Conservation (phyloP, 2,329 filamentous ascomycete genomes). For the Penicillium sp. region DNA sequence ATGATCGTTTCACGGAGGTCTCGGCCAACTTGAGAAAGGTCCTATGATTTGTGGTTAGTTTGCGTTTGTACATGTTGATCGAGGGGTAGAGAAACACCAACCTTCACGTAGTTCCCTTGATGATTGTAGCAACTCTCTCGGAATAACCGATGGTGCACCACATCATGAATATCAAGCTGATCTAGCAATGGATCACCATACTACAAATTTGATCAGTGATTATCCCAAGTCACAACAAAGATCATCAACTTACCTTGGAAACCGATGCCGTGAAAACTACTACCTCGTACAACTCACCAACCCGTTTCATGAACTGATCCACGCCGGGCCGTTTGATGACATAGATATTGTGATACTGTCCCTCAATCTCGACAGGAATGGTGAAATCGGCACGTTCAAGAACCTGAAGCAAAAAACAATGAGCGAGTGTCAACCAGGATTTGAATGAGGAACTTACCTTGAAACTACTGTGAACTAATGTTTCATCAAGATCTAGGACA, state of each 20-base stretch:
- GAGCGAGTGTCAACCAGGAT: not conserved
- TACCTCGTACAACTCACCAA: constrained; percentile 96
- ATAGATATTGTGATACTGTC: constrained; percentile 98
- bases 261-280: constrained; percentile 98
- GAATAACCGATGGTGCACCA: constrained; percentile 94
- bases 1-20: constrained; percentile 98
- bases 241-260: constrained; percentile 69
- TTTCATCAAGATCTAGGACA: constrained; percentile 94
- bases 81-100: constrained; percentile 23
- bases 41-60: constrained; percentile 46
- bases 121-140: constrained; percentile 99
- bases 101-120: constrained; percentile 98
- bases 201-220: constrained; percentile 45
- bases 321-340: constrained; percentile 99
- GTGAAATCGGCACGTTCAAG: constrained; percentile 98
- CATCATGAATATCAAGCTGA: constrained; percentile 94
- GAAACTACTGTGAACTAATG: constrained; percentile 96
- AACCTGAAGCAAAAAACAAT: constrained; percentile 60
- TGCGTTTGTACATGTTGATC: not conserved
- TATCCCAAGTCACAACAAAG: not conserved
- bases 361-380: constrained; percentile 97
- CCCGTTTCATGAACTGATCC: constrained; percentile 97
- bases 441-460: constrained; percentile 62
- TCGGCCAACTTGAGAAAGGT: constrained; percentile 92
- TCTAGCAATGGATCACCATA: constrained; percentile 96